These are phyloP conservation scores for Rhizopogon roseolus DNA, from an alignment of 768 basidiomycete genomes.

Conservation along the genomic window DNA sequence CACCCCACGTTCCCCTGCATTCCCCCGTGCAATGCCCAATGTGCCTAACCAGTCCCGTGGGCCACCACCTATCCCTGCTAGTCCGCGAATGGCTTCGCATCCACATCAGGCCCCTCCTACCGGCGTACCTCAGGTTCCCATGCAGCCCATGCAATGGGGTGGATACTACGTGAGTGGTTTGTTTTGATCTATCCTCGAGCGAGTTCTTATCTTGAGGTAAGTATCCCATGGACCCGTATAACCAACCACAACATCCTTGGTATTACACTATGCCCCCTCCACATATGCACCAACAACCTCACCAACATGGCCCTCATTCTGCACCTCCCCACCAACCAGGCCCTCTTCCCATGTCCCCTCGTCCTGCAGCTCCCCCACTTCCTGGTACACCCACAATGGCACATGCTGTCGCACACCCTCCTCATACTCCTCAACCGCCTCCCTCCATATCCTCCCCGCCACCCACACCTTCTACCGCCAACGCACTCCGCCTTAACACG, in stretches of 20 bases:
- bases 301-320: constrained; percentile 41
- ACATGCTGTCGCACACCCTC: constrained; percentile 46
- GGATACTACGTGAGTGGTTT: constrained; percentile 55
- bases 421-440: constrained; percentile 45
- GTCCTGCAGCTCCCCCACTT: constrained; percentile 47
- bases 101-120: constrained; percentile 49
- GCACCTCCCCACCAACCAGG: constrained; percentile 36
- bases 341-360: constrained; percentile 60
- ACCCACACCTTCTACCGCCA: constrained; percentile 32
- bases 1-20: no score
- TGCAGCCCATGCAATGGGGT: constrained; percentile 32
- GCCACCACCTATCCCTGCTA: no score
- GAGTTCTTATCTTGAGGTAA: constrained; percentile 14
- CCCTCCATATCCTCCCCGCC: constrained; percentile 52
- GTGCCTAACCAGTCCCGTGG: no score
- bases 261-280: constrained; percentile 33
- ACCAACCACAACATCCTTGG: constrained; percentile 29
- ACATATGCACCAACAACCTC: constrained; percentile 33
- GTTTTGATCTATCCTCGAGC: neutral
- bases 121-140: constrained; percentile 39
- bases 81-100: constrained; percentile 25
- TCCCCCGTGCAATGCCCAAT: no score
- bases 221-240: constrained; percentile 42
- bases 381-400: constrained; percentile 67
- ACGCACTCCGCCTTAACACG: constrained; percentile 45